Percentiles rank a stretch among this genome's conserved stretches.
phyloP scores from a whole-genome alignment of 805 yeast genomes.

The Pichia ethanolica region DNA sequence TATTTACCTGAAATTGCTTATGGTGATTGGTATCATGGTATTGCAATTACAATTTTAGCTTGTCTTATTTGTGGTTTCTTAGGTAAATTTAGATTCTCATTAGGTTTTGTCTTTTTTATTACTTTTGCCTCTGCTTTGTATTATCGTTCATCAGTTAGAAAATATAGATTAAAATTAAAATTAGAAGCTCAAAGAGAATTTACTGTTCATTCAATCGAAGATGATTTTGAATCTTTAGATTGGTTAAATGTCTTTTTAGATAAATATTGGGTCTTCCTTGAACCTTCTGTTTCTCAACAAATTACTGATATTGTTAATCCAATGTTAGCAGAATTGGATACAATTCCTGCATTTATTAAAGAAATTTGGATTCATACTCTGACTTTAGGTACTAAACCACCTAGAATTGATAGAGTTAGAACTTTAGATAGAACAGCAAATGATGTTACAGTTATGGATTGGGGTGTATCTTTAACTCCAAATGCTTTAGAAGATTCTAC shows the following conservation, averaged over 20 bases:
- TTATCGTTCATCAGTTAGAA: conserved; percentile 78
- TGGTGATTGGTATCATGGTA: conserved; percentile 96
- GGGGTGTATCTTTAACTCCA: conserved; percentile 92
- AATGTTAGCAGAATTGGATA: conserved; percentile 58
- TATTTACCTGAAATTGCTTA: conserved; percentile 67
- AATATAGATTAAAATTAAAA: conserved; percentile 66
- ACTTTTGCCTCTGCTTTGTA: conserved; percentile 54
- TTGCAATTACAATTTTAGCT: conserved; percentile 60
- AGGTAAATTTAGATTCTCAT: conserved; percentile 69
- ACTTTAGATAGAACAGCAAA: conserved; percentile 84
- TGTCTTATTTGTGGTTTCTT: conserved; percentile 68
- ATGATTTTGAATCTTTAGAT: conserved; percentile 89
- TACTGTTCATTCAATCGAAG: conserved; percentile 71
- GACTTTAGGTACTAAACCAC: conserved; percentile 93
- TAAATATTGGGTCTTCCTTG: conserved; percentile 87
- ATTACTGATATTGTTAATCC: conserved; percentile 84
- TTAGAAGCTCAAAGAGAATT: conserved; percentile 82
- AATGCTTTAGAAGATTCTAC: conserved; percentile 79
- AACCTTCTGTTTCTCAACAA: conserved; percentile 82
- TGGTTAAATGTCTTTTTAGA: conserved; percentile 89
- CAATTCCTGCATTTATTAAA: conserved; percentile 77
- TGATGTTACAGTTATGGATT: conserved; percentile 96
- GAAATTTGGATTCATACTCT: conserved; percentile 80
- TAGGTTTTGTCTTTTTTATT: conserved; percentile 76
- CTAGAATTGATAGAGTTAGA: conserved; percentile 83